Base-by-base conservation (phyloP, 805 yeast genomes). In the Jamesozyma spencerorum region DNA sequence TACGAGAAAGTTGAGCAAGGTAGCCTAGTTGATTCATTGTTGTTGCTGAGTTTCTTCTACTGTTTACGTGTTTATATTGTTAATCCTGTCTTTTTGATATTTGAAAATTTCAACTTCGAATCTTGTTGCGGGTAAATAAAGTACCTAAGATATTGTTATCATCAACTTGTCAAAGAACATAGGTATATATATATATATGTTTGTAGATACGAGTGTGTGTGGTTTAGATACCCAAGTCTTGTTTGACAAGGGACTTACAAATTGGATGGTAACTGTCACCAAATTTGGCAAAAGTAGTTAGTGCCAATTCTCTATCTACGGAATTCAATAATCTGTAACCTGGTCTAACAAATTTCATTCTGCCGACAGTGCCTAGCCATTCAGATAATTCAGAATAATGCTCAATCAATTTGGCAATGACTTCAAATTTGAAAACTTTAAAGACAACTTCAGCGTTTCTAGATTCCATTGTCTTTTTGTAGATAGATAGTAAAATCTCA, bases 321-420 rank as follows among this genome's bases (percentile, higher is more conserved):
- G 63, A 54, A 54, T 76, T 73, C 46, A 87, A 68, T 45, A 79
- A 64, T 34, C 76, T 71, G 63, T 77, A 86, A 3, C 92, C 85
- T 24, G 96, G 95, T 61, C 96, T 74, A 19, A 85, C 95, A 56
- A 80, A 87, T 66, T 87, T 87, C 96, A 87, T 87, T 68, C 96
- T 75, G 17, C 96, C 96, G 18, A 87, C 92, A 2, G 88, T 79
- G 11, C 90, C 94, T 41, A 87, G 70, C 95, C 95, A 87, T 39
- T 76, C 75, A 3, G 94, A 86, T 35, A 87, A 65, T 34, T 62
- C 64, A 42, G 62, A 64, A 57, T 80, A 74, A 38, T 66, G 65
- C 27, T 67, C 60, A 11, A 55, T 46, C 41, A 75, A 64, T 22
- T 69, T 64, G 24, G 81, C 81, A 0, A 69, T 63, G 6, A 85